Evolutionary conservation across 2,329 filamentous ascomycete species (phyloP), one percentile per base, ranked within the genome.

Genomic region (Penicillium hordei): DNA sequence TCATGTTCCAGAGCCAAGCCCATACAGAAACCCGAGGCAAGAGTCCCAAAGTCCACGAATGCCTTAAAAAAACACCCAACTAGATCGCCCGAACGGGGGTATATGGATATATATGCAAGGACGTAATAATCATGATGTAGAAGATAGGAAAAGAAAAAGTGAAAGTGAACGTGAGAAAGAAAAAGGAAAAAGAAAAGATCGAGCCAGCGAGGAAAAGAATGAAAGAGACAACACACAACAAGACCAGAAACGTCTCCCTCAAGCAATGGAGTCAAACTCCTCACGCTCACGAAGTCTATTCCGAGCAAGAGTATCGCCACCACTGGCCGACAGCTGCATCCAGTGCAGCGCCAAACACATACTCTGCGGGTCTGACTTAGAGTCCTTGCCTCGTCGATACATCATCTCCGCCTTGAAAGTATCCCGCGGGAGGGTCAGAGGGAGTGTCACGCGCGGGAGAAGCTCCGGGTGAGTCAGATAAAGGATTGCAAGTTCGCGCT

Each of bases 291-390:
- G 83, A 73, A 97, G 78, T 76, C 93, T 93, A 72, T 88, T 89
- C 71, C 86, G 88, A 21, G 93, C 93, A 65, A 96, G 79, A 69
- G 89, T 85, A 72, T 97, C 93, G 1, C 92, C 92, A n/a, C 92
- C 92, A 54, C 84, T 83, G 66, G 91, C 89, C 38, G 90, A 92
- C 64, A 90, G 82, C 77, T 93, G 91, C 92, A 97, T 97, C 93
- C 93, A 97, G 79, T 97, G 93, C 75, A 95, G 87, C 10, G 93
- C 93, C 57, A 96, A 86, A 68, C 93, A 97, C 90, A 97, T 94
- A 42, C 92, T 86, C 53, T 89, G 89, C 2, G 91, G 90, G 72
- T 97, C 91, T 59, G 88, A 92, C 64, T 91, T 82, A 17, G 82
- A 80, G 67, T 89, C 85, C 52, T 83, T 79, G 40, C 83, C 83